Base-by-base conservation (phyloP, 2,329 filamentous ascomycete species). In the Periconia sp. region DNA sequence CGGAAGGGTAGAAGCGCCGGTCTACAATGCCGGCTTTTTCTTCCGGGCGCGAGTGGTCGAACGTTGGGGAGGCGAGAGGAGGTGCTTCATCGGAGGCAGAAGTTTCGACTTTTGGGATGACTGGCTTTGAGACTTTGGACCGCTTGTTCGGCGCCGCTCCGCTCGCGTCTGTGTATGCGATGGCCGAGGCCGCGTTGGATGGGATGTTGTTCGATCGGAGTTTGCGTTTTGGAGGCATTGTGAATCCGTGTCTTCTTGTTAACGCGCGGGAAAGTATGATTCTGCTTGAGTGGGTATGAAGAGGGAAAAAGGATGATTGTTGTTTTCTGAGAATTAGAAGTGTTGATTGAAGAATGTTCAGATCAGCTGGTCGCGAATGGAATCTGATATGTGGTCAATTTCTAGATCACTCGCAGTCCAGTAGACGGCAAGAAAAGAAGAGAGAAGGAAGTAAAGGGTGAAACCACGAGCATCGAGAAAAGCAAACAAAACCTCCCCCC, bases 1-100 rank as follows among this genome's bases (percentile, higher is more conserved):
- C 91, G 1, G 84, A 83, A 0, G 91, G 91, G 63, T 96, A 97
- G 75, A 87, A 96, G 45, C 89, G 84, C 27, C 77, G 66, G 41
- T 80, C 74, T 8, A 80, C 73, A 33, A 78, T 75, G 15, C 73
- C 72, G 43, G 68, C 62, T 52, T 62, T 52, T 59, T 73, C 71
- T 63, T 74, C 73, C 31, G 68, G 51, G 50, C 76, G 66, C 31
- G 69, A 66, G 50, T 75, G 69, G 54, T 75, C 73, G 58, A 73
- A 73, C 0, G 49, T 15, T 3, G 44, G 41, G 8, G 52, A 45
- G 23, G 23, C 5, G 8, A 27, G 23, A 2, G 56, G 45, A 40
- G 61, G 30, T 11, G 59, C 49, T 2, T 52, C 44, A 31, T 61
- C 57, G 6, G 50, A 41, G 11, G 60, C 59, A 14, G 51, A 23